These are phyloP conservation scores for Plasmodium vinckei DNA, from an alignment of 169 alveolate genomes.

Conservation along the genomic window DNA sequence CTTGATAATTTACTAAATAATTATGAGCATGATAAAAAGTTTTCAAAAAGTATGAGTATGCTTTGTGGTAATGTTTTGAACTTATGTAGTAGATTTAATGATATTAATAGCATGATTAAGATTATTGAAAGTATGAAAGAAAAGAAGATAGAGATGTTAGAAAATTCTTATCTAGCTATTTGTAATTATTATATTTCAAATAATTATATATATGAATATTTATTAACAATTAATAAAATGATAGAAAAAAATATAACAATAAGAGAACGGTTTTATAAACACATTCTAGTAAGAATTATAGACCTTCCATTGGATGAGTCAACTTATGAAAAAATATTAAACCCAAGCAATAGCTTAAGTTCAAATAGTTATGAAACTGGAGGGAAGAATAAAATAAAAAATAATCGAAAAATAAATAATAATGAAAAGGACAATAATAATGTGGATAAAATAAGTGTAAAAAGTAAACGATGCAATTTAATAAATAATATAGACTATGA, in stretches of 20 bases:
- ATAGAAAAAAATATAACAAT: conserved; percentile 56
- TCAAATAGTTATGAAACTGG: neutral
- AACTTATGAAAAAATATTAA: neutral
- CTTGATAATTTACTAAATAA: conserved; percentile 14
- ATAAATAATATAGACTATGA: conserved; percentile 47
- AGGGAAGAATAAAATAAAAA: neutral
- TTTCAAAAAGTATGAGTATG: conserved; percentile 50
- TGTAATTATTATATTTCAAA: conserved; percentile 68
- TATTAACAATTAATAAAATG: conserved; percentile 70
- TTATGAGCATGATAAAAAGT: conserved; percentile 15
- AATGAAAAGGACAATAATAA: neutral
- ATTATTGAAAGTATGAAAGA: conserved; percentile 54
- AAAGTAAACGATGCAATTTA: conserved; percentile 20
- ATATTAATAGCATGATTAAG: conserved; percentile 37
- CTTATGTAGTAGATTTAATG: conserved; percentile 54
- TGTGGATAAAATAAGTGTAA: neutral
- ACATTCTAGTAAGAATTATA: conserved; percentile 25
- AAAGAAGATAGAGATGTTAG: conserved; percentile 59
- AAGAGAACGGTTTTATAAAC: conserved; percentile 53
- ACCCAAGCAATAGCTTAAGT: neutral
- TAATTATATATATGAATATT: conserved; percentile 69
- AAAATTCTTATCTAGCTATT: conserved; percentile 61
- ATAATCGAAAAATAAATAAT: neutral
- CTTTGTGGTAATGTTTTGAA: conserved; percentile 69
- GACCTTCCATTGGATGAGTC: conserved; percentile 24